Evolutionary conservation across 306 rosid genomes (phyloP).

Genomic region (Malus sieversii): DNA sequence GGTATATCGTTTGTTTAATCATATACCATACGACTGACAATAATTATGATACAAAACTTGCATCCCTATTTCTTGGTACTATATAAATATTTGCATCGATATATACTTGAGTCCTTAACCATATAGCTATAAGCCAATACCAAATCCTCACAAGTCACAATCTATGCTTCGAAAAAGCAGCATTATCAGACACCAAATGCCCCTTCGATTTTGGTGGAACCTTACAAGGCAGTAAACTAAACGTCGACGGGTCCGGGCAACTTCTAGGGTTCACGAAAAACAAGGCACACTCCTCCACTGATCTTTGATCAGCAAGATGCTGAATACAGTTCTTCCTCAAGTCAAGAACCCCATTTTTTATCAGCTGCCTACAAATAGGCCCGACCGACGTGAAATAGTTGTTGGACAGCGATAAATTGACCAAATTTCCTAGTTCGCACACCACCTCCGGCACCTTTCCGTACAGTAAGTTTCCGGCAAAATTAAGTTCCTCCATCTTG

Average conservation of each 20-base stretch:
- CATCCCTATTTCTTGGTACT: no score
- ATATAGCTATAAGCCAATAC: no score
- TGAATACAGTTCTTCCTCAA: constrained; percentile 32
- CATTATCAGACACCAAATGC: no score
- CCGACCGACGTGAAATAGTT: constrained; percentile 34
- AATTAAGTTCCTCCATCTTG: constrained; percentile 33
- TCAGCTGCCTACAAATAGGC: constrained; percentile 25
- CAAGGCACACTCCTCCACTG: constrained; percentile 16
- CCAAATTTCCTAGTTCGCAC: constrained; percentile 26
- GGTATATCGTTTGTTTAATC: no score
- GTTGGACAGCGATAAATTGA: constrained; percentile 31
- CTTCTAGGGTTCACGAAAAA: constrained; percentile 14
- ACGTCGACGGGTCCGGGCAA: constrained; percentile 17
- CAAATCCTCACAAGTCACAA: neutral
- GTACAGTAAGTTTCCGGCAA: constrained; percentile 32
- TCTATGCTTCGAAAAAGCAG: no score
- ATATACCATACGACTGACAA: no score
- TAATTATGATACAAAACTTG: no score
- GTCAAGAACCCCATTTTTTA: constrained; percentile 32
- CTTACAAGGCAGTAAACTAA: constrained; percentile 27
- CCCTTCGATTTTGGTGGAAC: neutral
- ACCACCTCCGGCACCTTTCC: constrained; percentile 35
- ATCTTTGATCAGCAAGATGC: constrained; percentile 33
- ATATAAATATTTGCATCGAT: no score
- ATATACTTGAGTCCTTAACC: no score